Base-by-base conservation (phyloP, 2,329 filamentous ascomycete species). In the Cadophora sp. region DNA sequence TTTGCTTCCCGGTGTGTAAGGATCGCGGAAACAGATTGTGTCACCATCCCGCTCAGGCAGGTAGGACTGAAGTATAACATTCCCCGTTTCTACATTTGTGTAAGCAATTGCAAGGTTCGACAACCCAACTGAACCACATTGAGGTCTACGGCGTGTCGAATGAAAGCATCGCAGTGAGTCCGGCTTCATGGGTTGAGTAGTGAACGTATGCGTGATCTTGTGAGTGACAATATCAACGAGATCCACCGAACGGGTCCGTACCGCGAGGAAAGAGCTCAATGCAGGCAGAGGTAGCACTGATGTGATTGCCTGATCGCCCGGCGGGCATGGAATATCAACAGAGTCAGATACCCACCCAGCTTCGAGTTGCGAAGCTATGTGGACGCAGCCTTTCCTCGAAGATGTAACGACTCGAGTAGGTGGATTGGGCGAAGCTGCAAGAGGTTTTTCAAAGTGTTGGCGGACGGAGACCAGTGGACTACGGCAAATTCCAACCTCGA, bases 31-130 rank as follows among this genome's bases (percentile, higher is more conserved):
- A 74, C 85, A 89, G 13, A 92, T 86, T 61, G 80, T 82, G 73
- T 83, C 85, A 43, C 78, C 82, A 13, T 86, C 84, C 36, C 83
- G 79, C 11, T 82, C 78, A 0, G 87, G 84, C 0, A 83, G 80
- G 73, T 89, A 91, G 0, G 84, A 89, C 62, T 91, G 88, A 69
- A 93, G 80, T 22, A 92, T 82, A 65, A 89, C 87, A 59, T 89
- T 84, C 13, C 86, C 84, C 0, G 85, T 86, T 22, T 87, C 85
- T 4, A 81, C 79, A 66, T 86, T 84, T 3, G 83, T 83, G 74
- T 92, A 93, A 14, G 85, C 86, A 24, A 93, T 78, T 0, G 86
- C 88, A n/a, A 93, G 81, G 16, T 84, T 88, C 33, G 83, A 82
- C 1, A 94, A 78, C 0, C 88, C 86, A 0, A 83, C 79, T 1